Evolutionary conservation across 176 grass and related monocot species (phyloP), one percentile per base, ranked within the genome.

Genomic region (Phoenix roebelenii): DNA sequence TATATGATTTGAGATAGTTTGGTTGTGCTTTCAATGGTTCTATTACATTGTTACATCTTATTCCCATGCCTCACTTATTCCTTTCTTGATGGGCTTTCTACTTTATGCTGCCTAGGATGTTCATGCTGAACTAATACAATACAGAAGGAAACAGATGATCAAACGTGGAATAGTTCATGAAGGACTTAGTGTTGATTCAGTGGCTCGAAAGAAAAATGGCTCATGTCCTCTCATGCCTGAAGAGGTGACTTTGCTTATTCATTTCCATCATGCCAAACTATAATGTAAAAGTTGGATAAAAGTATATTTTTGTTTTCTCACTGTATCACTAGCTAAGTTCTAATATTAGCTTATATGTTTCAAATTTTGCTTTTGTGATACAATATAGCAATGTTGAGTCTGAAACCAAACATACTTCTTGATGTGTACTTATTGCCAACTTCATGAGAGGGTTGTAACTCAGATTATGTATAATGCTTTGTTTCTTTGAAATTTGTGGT

Each of bases 181-280:
- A 75, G 78, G 81, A 18, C 79, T 98, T 59, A 70, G 10, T 35
- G 60, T 92, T 78, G 87, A 98, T 89, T 98, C 93, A 51, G 64
- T 92, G 48, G 69, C 87, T 72, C 78, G 79, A 75, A 92, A 98
- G 82, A 71, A 56, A 75, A 82, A 74, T 78, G 93, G 88, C 71
- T 89, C 79, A 66, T 98, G 93, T 54, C 93, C 93, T 67, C 79
- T 98, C 60, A 85, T 93, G 78, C 88, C 93, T 71, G 84, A 98
- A 83, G 93, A 98, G 93, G 93, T 98, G 50, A 79, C 71, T 54
- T 67, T 65, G 35, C 25, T 25, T 67, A 50, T 16, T 85, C 72
- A 69, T 55, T 23, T 15, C 49, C n/a, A 15, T 6, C 12, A 59
- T 48, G 59, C 57, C 10, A 70, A 44, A 14, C 35, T 44, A 44